phyloP scores from a whole-genome alignment of 306 rosid genomes.

The Medicago ruthenica region DNA sequence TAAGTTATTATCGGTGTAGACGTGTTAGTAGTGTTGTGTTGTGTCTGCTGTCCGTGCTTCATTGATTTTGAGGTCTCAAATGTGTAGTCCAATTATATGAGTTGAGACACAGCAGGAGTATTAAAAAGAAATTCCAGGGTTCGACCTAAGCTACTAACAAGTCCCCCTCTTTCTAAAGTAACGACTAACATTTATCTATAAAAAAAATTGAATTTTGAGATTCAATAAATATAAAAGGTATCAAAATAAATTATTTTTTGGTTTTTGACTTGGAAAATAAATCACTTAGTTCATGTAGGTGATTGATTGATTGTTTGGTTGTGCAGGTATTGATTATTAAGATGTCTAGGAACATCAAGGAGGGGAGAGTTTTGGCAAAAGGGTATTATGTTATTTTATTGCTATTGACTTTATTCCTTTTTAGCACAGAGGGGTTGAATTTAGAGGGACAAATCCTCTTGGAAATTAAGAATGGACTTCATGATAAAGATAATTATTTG shows the following conservation, averaged over 20 bases:
- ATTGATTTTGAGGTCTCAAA: no score
- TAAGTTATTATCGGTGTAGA: no score
- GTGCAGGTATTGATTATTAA: conserved; percentile 58
- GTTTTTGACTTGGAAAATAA: conserved; percentile 7
- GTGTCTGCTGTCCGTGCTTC: no score
- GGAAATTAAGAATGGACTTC: conserved; percentile 65
- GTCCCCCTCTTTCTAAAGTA: not conserved
- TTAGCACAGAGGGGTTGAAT: conserved; percentile 71
- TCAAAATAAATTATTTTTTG: not conserved
- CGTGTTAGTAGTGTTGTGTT: no score
- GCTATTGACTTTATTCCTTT: conserved; percentile 52
- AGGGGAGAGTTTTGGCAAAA: conserved; percentile 48
- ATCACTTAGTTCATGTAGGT: not conserved
- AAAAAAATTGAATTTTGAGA: conserved; percentile 25
- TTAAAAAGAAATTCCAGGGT: not conserved
- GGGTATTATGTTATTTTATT: conserved; percentile 57
- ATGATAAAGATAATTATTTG: conserved; percentile 52
- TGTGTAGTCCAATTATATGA: no score
- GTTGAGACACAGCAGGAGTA: no score
- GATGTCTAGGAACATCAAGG: conserved; percentile 59
- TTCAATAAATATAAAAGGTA: conserved; percentile 11
- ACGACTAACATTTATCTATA: not conserved
- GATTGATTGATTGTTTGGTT: conserved; percentile 33
- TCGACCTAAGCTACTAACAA: not conserved
- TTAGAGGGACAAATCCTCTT: conserved; percentile 72